These are phyloP conservation scores for Debaryomyces udenii DNA, from an alignment of 1,139 yeast species.

Conservation along the genomic window DNA sequence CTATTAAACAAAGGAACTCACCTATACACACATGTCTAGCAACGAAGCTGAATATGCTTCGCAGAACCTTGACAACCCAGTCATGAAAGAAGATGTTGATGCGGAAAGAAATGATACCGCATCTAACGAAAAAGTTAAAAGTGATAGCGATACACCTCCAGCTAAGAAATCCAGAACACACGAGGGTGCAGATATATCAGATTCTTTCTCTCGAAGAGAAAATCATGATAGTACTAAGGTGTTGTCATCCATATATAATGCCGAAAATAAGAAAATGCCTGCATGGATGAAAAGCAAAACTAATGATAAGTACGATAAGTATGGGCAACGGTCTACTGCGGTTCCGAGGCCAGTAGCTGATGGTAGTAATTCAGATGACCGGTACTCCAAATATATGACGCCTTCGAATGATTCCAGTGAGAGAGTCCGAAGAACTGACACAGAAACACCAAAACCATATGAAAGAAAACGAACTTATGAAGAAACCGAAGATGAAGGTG, in stretches of 20 bases:
- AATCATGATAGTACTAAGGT: constrained; percentile 9
- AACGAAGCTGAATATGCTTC: constrained; percentile 1
- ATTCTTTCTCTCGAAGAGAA: constrained; percentile 33
- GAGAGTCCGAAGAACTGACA: constrained; percentile 4
- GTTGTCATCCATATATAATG: constrained; percentile 31
- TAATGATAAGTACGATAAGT: constrained; percentile 25
- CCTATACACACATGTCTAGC: constrained; percentile 1
- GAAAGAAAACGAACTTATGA: constrained; percentile 14
- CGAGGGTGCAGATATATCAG: constrained; percentile 18
- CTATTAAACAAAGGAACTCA: no score
- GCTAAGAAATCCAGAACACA: constrained; percentile 12
- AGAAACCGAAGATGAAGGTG: constrained; percentile 19
- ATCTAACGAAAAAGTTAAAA: background rate
- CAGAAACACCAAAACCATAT: constrained; percentile 6
- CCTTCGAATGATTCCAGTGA: background rate
- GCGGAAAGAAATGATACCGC: background rate
- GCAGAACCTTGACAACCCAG: background rate
- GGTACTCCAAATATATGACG: constrained; percentile 34
- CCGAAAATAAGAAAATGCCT: constrained; percentile 31
- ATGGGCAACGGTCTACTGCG: constrained; percentile 15
- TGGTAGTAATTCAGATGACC: constrained; percentile 17
- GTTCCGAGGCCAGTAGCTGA: constrained; percentile 6
- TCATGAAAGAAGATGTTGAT: background rate
- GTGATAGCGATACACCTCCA: constrained; percentile 1
- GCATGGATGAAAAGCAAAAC: constrained; percentile 43